phyloP scores from a whole-genome alignment of 257 asterid genomes.

The Linderniella brevidens region DNA sequence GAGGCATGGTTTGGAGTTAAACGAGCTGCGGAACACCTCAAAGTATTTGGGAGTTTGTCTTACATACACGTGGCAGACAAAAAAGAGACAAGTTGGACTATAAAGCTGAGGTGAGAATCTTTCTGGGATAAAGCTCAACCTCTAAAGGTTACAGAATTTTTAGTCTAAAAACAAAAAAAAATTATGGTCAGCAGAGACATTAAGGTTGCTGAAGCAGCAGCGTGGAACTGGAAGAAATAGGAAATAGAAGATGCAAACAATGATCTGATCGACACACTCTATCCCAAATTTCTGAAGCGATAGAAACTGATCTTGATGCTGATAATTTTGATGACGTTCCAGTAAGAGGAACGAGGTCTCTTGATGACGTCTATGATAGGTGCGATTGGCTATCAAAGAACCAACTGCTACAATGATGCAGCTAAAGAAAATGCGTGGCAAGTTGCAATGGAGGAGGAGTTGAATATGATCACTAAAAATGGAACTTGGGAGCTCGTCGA shows the following conservation, averaged over 20 bases:
- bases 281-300: background rate
- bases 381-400: background rate
- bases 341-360: constrained; percentile 1
- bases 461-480: background rate
- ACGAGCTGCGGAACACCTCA: too few species aligned
- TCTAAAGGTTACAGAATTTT: background rate
- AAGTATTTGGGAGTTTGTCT: too few species aligned
- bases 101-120: background rate
- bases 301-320: background rate
- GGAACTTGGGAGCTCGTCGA: background rate
- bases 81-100: background rate
- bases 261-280: background rate
- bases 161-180: background rate
- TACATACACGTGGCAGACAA: background rate
- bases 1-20: background rate
- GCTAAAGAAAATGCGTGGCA: background rate
- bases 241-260: background rate
- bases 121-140: background rate
- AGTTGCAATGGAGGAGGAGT: constrained; percentile 2
- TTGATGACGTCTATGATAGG: background rate
- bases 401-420: background rate
- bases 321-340: background rate
- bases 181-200: background rate
- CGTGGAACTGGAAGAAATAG: background rate
- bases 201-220: background rate